Base-by-base conservation (phyloP, 2,329 filamentous ascomycete genomes). In the Nectriaceae sp. region DNA sequence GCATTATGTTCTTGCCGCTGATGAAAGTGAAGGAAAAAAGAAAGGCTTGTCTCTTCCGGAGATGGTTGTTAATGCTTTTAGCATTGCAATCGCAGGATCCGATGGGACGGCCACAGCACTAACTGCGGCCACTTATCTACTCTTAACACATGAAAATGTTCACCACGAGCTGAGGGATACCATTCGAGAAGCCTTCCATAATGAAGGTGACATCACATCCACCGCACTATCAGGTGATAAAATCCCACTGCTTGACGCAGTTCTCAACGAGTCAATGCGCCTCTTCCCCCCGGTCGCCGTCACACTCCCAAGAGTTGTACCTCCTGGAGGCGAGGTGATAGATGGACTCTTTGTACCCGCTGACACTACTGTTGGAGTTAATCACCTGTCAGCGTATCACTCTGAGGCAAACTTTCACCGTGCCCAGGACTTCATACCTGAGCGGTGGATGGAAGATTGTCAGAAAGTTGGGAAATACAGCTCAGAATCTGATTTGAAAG, bases 21-120 rank as follows among this genome's bases (percentile, higher is more conserved):
- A 50, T 4, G 54, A 55, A 5, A 36, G 21, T 4, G 26, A 49
- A 2, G 31, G 26, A 1, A 39, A 43, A 8, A 26, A 20, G 2
- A 54, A 47, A 20, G 49, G 55, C 1, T 18, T 58, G 11, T 53
- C 55, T 2, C 22, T 20, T 1, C 44, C 37, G 11, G 55, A 58
- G 40, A 58, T 56, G 55, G 55, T 58, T 2, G 54, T 56, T 5
- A 46, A 58, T 21, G 55, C 55, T 2, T 58, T 58, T 15, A 58
- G 54, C 20, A 55, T 58, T n/a, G 54, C 55, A 0, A 58, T 58
- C 15, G 55, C 55, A 31, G 55, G 55, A 1, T 58, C 55, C 1
- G 55, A 58, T 36, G 51, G 55, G 3, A 58, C 55, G 2, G 55
- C 55, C 3, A 53, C 55, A 4, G 49, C 47, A 2, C 35, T 58